These are phyloP conservation scores for Cladosporium austrohemisphaericum DNA, from an alignment of 2,329 filamentous ascomycete species.

Conservation along the genomic window DNA sequence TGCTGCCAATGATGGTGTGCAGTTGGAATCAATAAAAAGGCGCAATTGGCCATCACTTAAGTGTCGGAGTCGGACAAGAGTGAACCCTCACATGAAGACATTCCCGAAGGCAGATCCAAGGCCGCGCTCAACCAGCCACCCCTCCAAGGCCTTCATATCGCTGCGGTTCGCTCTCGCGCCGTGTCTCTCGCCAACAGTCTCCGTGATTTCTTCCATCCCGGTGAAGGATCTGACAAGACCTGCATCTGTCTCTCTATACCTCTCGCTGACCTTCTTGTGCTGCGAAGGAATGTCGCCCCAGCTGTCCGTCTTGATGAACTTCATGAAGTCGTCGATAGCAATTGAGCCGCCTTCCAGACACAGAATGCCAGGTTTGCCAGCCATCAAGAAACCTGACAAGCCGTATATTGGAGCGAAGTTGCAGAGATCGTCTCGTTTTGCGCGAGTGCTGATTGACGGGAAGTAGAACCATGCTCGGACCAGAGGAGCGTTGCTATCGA, in stretches of 20 bases:
- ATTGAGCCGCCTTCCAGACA: slow-evolving; percentile 50
- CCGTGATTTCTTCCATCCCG: slow-evolving; percentile 58
- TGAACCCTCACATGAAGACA: slow-evolving; percentile 32
- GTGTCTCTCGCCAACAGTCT: slow-evolving; percentile 43
- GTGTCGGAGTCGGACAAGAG: no score
- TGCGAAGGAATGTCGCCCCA: slow-evolving; percentile 61
- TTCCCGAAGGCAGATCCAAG: slow-evolving; percentile 45
- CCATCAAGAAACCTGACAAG: slow-evolving; percentile 58
- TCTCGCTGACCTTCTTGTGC: slow-evolving; percentile 61
- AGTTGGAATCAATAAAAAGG: no score
- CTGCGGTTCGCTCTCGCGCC: slow-evolving; percentile 50
- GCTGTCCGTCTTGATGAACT: slow-evolving; percentile 60
- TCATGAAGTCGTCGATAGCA: slow-evolving; percentile 57
- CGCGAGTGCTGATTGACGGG: slow-evolving; percentile 57
- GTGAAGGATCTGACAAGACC: slow-evolving; percentile 42
- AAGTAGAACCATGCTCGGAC: slow-evolving; percentile 62
- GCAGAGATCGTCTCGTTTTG: slow-evolving; percentile 57
- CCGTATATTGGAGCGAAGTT: slow-evolving; percentile 50
- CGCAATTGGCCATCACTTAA: no score
- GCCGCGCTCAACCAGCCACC: slow-evolving; percentile 46
- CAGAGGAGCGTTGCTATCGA: slow-evolving; percentile 27
- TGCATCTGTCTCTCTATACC: slow-evolving; percentile 41
- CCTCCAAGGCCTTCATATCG: slow-evolving; percentile 53
- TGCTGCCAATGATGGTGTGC: no score
- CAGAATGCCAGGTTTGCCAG: slow-evolving; percentile 56